Evolutionary conservation across 768 basidiomycete genomes (phyloP), one percentile per base, ranked within the genome.

Genomic region (Austroboletus eburneus): DNA sequence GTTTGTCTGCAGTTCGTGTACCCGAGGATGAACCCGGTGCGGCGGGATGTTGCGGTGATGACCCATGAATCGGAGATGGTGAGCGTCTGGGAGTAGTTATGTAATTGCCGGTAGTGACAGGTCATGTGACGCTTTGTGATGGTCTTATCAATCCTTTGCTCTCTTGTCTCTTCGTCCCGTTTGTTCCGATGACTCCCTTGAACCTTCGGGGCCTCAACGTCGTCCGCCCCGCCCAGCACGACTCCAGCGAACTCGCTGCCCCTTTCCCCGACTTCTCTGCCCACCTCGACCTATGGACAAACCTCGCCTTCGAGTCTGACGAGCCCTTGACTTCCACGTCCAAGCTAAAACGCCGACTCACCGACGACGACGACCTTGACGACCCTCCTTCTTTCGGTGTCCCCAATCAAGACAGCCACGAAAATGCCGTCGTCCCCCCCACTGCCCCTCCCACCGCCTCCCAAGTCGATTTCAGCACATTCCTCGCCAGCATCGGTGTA

Each of bases 211-310:
- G 89, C 24, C 83, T 92, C 63, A 90, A 91, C 68, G 72, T 90
- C 66, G 75, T 92, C 43, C 81, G 83, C 37, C 75, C 83, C 34
- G 57, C 68, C n/a, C 66, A 64, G 16, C 44, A 59, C 8, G 66
- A 72, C 50, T 10, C 65, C 23, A 77, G 87, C 49, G 72, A 87
- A 21, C 76, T 88, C 50, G 68, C 78, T 0, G 71, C 79, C 1
- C 71, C 82, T 1, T 87, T 80, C 60, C 83, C 85, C 10, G 89
- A 91, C 67, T 73, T 91, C 45, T 73, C 75, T 17, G 82, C 87
- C 0, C 87, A 87, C 62, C 81, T 89, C 43, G 83, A 85, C 63
- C 72, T 92, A 44, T 92, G 91, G 91, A 85, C 87, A 13, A 83
- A 87, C 65, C 73, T 91, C 46, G 67, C 81, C 8, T 92, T 92